These are phyloP conservation scores for Lodderomyces orthopsilosis DNA, from an alignment of 1,139 yeast genomes.

Conservation along the genomic window DNA sequence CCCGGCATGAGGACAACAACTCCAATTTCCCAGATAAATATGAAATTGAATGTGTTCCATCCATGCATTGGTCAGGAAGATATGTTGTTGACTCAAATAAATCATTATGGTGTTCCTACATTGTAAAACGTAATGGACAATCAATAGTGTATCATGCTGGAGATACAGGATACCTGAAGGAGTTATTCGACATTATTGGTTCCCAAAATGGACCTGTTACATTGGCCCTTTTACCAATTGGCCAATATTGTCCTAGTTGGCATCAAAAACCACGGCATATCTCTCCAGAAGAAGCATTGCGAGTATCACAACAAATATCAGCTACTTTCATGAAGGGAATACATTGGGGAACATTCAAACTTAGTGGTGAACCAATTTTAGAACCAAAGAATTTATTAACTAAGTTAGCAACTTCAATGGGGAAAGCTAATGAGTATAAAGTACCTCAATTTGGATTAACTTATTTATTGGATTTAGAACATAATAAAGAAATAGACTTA, in stretches of 20 bases:
- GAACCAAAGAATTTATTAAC: slow-evolving; percentile 62
- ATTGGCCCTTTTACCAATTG: slow-evolving; percentile 83
- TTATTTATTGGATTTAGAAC: slow-evolving; percentile 32
- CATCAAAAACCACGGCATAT: slow-evolving; percentile 89
- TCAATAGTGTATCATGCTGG: slow-evolving; percentile 89
- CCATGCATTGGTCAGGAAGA: slow-evolving; percentile 98
- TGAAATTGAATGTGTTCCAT: slow-evolving; percentile 85
- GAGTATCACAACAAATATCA: slow-evolving; percentile 61
- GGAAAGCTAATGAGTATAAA: slow-evolving; percentile 21
- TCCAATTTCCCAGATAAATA: slow-evolving; percentile 49
- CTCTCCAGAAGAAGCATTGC: slow-evolving; percentile 72
- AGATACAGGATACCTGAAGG: slow-evolving; percentile 84
- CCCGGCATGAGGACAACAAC: slow-evolving; percentile 16
- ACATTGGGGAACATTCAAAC: slow-evolving; percentile 93
- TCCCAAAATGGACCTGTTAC: slow-evolving; percentile 60
- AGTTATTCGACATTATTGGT: slow-evolving; percentile 64
- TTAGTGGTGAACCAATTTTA: slow-evolving; percentile 81
- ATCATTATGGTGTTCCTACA: slow-evolving; percentile 85
- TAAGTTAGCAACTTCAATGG: slow-evolving; percentile 20
- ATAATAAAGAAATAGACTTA: slow-evolving; percentile 14
- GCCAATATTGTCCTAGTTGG: slow-evolving; percentile 95
- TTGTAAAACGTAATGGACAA: slow-evolving; percentile 61
- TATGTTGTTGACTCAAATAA: slow-evolving; percentile 71
- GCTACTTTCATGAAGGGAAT: slow-evolving; percentile 75
- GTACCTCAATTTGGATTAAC: slow-evolving; percentile 46